Conservation (phyloP, 2,329 filamentous ascomycete species). For the Stagonosporopsis tanaceti region DNA sequence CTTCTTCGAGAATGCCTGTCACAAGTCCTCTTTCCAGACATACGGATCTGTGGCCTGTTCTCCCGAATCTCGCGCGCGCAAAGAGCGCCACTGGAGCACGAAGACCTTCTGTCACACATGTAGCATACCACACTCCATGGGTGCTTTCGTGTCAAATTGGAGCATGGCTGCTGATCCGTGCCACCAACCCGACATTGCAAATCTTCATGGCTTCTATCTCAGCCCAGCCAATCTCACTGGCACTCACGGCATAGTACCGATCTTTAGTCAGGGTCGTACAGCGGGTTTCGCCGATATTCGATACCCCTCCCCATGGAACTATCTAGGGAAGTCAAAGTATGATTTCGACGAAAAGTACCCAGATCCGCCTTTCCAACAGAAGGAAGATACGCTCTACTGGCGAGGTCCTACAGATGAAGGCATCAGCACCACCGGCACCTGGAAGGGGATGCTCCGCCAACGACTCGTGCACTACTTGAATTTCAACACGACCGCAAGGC, state of each 20-base stretch:
- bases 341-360: constrained; percentile 60
- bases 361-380: constrained; percentile 66
- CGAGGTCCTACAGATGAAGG: constrained; percentile 70
- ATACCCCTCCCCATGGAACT: constrained; percentile 72
- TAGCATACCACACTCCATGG: constrained; percentile 68
- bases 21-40: constrained; percentile 51
- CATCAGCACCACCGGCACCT: constrained; percentile 61
- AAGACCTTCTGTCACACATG: constrained; percentile 71
- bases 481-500: constrained; percentile 39
- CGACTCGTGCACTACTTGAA: constrained; percentile 71
- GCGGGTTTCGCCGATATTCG: constrained; percentile 78
- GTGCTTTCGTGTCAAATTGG: constrained; percentile 73
- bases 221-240: constrained; percentile 69
- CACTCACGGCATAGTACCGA: constrained; percentile 70
- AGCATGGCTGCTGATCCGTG: constrained; percentile 71
- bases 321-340: constrained; percentile 65
- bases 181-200: constrained; percentile 77
- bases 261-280: constrained; percentile 79
- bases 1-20: constrained; percentile 46
- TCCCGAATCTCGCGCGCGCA: constrained; percentile 66
- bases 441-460: constrained; percentile 73
- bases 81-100: constrained; percentile 68
- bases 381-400: constrained; percentile 75
- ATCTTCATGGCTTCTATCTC: constrained; percentile 77
- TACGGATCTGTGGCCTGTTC: constrained; percentile 65